Evolutionary conservation across 2,329 filamentous ascomycete species (phyloP).

Genomic region (Trichoderma harzianum): DNA sequence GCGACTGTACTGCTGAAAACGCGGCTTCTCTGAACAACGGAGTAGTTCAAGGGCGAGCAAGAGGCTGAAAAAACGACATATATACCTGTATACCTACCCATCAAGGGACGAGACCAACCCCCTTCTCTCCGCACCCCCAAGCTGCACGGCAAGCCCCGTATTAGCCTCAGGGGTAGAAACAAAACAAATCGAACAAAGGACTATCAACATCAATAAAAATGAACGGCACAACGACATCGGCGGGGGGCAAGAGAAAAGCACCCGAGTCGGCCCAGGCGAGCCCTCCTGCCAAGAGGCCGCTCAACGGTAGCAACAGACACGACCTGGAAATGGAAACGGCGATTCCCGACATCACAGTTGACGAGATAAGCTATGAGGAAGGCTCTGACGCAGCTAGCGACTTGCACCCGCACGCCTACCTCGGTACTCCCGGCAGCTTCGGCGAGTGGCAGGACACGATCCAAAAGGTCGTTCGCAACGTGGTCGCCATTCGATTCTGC

Average conservation of each 20-base stretch:
- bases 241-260: slow-evolving; percentile 52
- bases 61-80: neutral
- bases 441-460: slow-evolving; percentile 93
- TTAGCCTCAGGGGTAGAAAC: neutral
- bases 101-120: neutral
- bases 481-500: slow-evolving; percentile 98
- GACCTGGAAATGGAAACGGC: slow-evolving; percentile 39
- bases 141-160: neutral
- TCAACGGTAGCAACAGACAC: slow-evolving; percentile 47
- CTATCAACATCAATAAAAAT: slow-evolving; percentile 29
- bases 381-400: slow-evolving; percentile 42
- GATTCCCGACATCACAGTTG: slow-evolving; percentile 42
- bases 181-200: neutral
- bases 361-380: slow-evolving; percentile 37
- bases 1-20: neutral
- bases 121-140: neutral
- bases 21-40: neutral
- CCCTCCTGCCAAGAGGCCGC: slow-evolving; percentile 35
- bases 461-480: slow-evolving; percentile 87
- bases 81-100: neutral
- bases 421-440: slow-evolving; percentile 38
- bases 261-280: slow-evolving; percentile 39
- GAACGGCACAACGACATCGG: slow-evolving; percentile 41
- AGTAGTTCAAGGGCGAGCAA: neutral
- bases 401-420: slow-evolving; percentile 33